Base-by-base conservation (phyloP, 2,329 filamentous ascomycete genomes). In the Phialophora verrucosa region DNA sequence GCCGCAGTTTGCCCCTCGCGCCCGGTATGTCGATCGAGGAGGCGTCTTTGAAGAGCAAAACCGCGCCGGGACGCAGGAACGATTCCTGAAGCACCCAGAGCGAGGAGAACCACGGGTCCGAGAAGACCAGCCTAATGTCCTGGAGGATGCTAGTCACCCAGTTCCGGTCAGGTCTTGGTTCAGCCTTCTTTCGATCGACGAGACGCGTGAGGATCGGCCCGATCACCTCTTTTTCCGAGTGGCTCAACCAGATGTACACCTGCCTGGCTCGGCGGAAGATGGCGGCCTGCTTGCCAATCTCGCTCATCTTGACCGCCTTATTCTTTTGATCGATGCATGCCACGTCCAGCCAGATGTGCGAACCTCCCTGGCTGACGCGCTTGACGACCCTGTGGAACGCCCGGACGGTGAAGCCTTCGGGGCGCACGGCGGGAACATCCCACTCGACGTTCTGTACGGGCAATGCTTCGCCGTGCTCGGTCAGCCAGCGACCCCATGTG, bases 261-360 rank as follows among this genome's bases (percentile, higher is more conserved):
- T 53, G 50, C 20, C 12, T 29, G 20, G 50, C 50, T 53, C 50
- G 12, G n/a, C 50, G 50, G 25, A 53, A 53, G 27, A 53, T 53
- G 5, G 20, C 50, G 4, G 50, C 50, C 25, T 53, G 50, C 50
- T 25, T 53, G 20, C 50, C 50, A 53, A 53, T 53, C 50, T 53
- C 50, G 14, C 27, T 29, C 50, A 53, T 53, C 25, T 53, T 53
- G 50, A 53, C 10, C 14, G 50, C 20, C 23, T 12, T 7, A 4
- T 53, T 53, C 20, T 53, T 4, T 29, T 53, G 50, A 25, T 53
- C 27, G 50, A 53, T 53, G 27, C 50, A 53, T 6, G 50, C 50
- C 20, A 53, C 50, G 25, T 53, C 50, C 14, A 53, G 50, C 50
- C 50, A 53, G 27, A 53, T 17, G 50, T 53, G 27, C 5, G 50